Base-by-base conservation (phyloP, 805 yeast species). In the Candida nitratophila region DNA sequence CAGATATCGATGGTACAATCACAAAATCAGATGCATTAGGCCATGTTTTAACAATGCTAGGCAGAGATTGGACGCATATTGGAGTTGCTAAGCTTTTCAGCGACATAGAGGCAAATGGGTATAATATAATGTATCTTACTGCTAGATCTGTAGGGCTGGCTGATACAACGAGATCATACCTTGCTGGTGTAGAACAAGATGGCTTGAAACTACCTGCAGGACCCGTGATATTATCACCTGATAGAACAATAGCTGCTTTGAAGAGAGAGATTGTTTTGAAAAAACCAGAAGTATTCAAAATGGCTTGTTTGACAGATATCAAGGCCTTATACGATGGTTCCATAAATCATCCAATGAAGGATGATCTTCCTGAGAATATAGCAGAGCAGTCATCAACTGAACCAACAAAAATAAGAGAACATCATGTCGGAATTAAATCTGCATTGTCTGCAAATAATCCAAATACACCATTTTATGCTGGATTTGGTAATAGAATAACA, bases 11-110 rank as follows among this genome's bases (percentile, higher is more conserved):
- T 62, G 99, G 99, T 16, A 93, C 99, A 1, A 93, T 93, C 51
- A 93, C 99, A 16, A 90, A 89, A 63, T 89, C 97, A 1, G 99
- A 93, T 67, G 99, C 99, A 0, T 69, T 93, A 55, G 99, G 99
- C 3, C 99, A 93, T 64, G 91, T 93, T 2, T 70, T 93, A 62
- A 89, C 93, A 16, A 81, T 91, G 79, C 70, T 93, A 32, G 99
- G 99, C 4, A 77, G 88, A 53, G 99, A 93, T 67, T 93, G 99
- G 99, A 93, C 99, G 0, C 99, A 93, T 61, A 77, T 81, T 2
- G 99, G 99, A 29, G 99, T 93, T 35, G 96, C 97, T 2, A 81
- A 82, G 56, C 67, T 93, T 45, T 93, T 90, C 59, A 79, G 79
- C n/a, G 99, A 93, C 60, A 93, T 93, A 49, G 59, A 74, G 38